These are phyloP conservation scores for Aspergillus indologenus DNA, from an alignment of 495 filamentous ascomycete species.

Conservation along the genomic window DNA sequence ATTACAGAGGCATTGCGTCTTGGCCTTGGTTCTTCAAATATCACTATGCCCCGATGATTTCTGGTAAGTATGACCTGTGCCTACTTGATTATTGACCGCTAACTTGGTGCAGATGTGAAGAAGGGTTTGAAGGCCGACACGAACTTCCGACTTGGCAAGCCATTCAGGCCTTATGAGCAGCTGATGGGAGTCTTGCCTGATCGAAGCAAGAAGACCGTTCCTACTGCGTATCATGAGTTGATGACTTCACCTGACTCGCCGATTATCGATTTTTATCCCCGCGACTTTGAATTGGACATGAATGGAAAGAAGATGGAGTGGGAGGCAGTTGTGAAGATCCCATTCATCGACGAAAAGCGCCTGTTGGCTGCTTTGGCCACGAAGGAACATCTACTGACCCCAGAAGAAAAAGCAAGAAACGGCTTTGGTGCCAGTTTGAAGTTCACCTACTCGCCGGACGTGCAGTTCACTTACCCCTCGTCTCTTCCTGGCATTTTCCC, in stretches of 20 bases:
- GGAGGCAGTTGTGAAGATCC: slow-evolving; percentile 98
- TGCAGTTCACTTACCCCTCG: slow-evolving; percentile 78
- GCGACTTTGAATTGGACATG: slow-evolving; percentile 98
- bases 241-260: slow-evolving; percentile 92
- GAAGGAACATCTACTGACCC: slow-evolving; percentile 70
- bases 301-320: slow-evolving; percentile 99
- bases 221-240: slow-evolving; percentile 77
- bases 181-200: slow-evolving; percentile 98
- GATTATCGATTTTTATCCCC: slow-evolving; percentile 97
- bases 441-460: slow-evolving; percentile 77
- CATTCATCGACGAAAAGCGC: slow-evolving; percentile 91
- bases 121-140: slow-evolving; percentile 84
- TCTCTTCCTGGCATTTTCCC: slow-evolving; percentile 90
- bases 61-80: slow-evolving; percentile 48
- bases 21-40: slow-evolving; percentile 99
- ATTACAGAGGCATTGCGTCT: slow-evolving; percentile 93
- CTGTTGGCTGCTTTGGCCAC: slow-evolving; percentile 81
- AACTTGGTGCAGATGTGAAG: slow-evolving; percentile 63
- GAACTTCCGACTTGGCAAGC: slow-evolving; percentile 88
- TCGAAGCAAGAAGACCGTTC: slow-evolving; percentile 94
- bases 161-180: slow-evolving; percentile 93
- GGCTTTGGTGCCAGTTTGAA: slow-evolving; percentile 89
- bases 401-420: slow-evolving; percentile 77
- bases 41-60: slow-evolving; percentile 97
- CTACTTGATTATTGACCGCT: background rate